These are phyloP conservation scores for Paramecium octaurelia DNA, from an alignment of 73 alveolate species.

Conservation along the genomic window DNA sequence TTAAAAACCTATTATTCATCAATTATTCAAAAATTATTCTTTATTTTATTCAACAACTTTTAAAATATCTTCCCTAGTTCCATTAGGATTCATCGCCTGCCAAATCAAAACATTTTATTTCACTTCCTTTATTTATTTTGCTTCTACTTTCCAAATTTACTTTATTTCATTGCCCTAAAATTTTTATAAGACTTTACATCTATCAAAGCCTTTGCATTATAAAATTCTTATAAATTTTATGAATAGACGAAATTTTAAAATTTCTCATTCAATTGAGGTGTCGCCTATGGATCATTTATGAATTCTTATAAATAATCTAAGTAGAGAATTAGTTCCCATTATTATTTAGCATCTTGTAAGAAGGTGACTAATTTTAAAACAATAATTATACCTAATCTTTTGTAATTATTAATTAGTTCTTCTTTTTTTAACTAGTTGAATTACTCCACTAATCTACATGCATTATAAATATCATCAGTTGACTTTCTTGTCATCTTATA, in stretches of 20 bases:
- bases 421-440: not conserved
- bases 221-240: not conserved
- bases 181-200: not conserved
- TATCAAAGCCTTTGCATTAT: conserved; percentile 43
- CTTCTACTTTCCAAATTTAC: not conserved
- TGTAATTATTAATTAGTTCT: not conserved
- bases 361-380: not conserved
- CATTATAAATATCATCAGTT: not conserved
- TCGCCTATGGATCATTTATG: not conserved
- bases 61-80: not conserved
- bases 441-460: not conserved
- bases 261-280: not conserved
- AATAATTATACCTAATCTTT: not conserved
- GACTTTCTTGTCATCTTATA: conserved; percentile 26
- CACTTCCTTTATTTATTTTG: not conserved
- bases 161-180: conserved; percentile 33
- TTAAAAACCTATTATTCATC: not conserved
- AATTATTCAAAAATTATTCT: not conserved
- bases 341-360: not conserved
- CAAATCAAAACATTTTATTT: not conserved
- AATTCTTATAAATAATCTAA: not conserved
- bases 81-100: not conserved
- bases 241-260: not conserved
- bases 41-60: not conserved
- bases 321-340: conserved; percentile 50